A percentile compares a stretch with the other conserved stretches of the same genome.
Evolutionary conservation across 1,284 basidiomycete species (phyloP).

Genomic region (Phylloboletellus chloephorus): DNA sequence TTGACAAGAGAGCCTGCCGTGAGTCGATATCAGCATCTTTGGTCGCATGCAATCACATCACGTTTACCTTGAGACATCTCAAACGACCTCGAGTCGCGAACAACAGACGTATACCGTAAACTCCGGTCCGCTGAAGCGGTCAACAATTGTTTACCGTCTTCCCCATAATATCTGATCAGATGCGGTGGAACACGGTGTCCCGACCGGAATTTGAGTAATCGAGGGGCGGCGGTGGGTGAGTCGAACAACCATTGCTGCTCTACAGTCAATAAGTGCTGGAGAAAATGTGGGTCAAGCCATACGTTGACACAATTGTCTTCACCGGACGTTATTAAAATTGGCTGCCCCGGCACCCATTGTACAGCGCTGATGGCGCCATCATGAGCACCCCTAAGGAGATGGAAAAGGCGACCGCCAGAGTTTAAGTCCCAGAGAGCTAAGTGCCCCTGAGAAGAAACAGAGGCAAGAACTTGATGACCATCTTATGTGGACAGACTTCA

Average conservation of each 20-base stretch:
- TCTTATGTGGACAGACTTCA: constrained; percentile 42
- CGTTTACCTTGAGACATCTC: constrained; percentile 86
- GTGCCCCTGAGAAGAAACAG: constrained; percentile 81
- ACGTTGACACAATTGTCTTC: constrained; percentile 94
- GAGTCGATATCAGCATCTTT: constrained; percentile 1
- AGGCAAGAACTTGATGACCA: constrained; percentile 81
- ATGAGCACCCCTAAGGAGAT: constrained; percentile 83
- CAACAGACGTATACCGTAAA: constrained; percentile 86
- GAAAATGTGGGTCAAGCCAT: constrained; percentile 1
- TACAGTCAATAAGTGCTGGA: constrained; percentile 10
- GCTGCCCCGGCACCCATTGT: constrained; percentile 89
- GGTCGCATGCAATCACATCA: neutral
- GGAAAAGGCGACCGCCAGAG: constrained; percentile 73
- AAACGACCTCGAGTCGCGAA: constrained; percentile 88
- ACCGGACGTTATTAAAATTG: constrained; percentile 80
- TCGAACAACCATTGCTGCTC: constrained; percentile 96
- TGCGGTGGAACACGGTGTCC: constrained; percentile 92
- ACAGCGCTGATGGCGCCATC: constrained; percentile 75
- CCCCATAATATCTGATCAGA: constrained; percentile 91
- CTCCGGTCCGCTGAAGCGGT: constrained; percentile 86
- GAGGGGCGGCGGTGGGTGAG: constrained; percentile 78
- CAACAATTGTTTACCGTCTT: constrained; percentile 91
- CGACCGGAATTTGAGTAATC: constrained; percentile 86
- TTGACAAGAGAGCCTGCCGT: constrained; percentile 72
- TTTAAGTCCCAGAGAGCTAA: constrained; percentile 90